These are phyloP conservation scores for Leccinum aurantiacum DNA, from an alignment of 768 basidiomycete genomes.

Conservation along the genomic window DNA sequence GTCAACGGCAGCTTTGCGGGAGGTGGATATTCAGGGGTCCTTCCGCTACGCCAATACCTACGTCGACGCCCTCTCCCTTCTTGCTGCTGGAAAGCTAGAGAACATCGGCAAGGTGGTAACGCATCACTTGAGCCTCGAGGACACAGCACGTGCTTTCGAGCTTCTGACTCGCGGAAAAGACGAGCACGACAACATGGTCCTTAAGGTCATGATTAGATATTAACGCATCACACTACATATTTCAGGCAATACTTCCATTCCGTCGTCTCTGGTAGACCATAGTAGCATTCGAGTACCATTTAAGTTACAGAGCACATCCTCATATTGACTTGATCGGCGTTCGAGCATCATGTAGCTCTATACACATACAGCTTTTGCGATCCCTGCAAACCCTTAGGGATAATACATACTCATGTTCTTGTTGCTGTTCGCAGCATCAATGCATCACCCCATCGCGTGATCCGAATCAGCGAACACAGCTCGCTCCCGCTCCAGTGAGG, in stretches of 20 bases:
- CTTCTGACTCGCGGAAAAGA: constrained; percentile 76
- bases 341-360: constrained; percentile 28
- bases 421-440: constrained; percentile 2
- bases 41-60: constrained; percentile 94
- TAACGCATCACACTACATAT: constrained; percentile 34
- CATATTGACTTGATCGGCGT: constrained; percentile 9
- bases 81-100: constrained; percentile 61
- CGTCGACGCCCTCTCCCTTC: constrained; percentile 76
- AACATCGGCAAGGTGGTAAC: constrained; percentile 76
- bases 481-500: constrained; percentile 4
- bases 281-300: constrained; percentile 6
- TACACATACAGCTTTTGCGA: constrained; percentile 10
- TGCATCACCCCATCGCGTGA: neutral
- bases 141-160: constrained; percentile 77
- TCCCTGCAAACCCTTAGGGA: constrained; percentile 7
- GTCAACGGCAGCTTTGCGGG: constrained; percentile 76
- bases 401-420: neutral
- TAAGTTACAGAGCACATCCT: constrained; percentile 16
- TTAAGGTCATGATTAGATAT: constrained; percentile 88
- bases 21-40: constrained; percentile 90
- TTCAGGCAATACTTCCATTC: constrained; percentile 1
- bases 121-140: constrained; percentile 66
- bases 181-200: constrained; percentile 74
- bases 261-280: constrained; percentile 10
- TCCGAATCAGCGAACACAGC: neutral